Evolutionary conservation across 345 rosid genomes (phyloP).

Genomic region (Eucalyptus curtisii): DNA sequence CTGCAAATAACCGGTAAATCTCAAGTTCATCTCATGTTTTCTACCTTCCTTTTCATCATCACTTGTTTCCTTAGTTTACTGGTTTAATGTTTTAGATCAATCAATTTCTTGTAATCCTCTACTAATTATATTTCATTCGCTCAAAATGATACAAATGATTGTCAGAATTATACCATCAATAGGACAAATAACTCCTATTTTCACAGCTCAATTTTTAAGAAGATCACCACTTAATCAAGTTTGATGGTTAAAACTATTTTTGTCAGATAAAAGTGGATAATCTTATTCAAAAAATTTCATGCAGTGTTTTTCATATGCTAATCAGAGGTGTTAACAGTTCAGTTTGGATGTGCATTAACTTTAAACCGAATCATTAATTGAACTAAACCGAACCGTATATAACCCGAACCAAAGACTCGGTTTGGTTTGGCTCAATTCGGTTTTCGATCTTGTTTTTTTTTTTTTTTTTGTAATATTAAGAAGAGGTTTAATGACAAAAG

Average conservation of each 20-base stretch:
- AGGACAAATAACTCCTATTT: neutral
- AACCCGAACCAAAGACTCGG: too few species aligned
- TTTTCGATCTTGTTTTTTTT: too few species aligned
- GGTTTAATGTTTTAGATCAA: neutral
- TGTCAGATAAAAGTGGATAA: neutral
- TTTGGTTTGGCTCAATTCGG: too few species aligned
- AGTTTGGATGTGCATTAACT: too few species aligned
- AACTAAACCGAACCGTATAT: too few species aligned
- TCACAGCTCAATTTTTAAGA: neutral
- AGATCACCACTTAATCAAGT: neutral
- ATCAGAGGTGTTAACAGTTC: too few species aligned
- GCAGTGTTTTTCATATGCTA: neutral
- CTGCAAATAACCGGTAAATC: neutral
- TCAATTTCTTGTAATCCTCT: neutral
- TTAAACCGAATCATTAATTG: too few species aligned
- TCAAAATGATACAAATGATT: neutral
- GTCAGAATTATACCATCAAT: neutral
- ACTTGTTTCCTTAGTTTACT: neutral
- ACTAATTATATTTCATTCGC: neutral
- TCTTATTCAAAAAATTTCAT: neutral
- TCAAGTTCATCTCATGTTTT: neutral
- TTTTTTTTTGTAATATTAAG: too few species aligned
- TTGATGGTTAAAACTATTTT: neutral
- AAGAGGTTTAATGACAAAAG: too few species aligned
- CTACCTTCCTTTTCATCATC: neutral